A percentile compares a stretch with the other conserved stretches of the same genome.
Conservation (phyloP, 768 basidiomycete species). For the Boletus tylopilopsis region DNA sequence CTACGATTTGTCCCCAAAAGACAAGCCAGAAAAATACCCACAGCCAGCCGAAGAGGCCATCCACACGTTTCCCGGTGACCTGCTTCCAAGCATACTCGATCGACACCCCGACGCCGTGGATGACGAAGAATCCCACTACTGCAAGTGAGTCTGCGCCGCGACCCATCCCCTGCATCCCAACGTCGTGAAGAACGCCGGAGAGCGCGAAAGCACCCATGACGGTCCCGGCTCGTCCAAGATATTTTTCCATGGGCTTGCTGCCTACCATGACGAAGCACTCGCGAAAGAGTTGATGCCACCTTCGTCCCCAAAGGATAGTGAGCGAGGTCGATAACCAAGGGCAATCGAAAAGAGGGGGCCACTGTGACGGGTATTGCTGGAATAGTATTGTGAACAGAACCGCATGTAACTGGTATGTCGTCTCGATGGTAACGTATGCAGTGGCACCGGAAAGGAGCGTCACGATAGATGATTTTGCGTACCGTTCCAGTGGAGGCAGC, state of each 20-base stretch:
- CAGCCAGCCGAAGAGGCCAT: slow-evolving; percentile 45
- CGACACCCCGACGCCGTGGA: slow-evolving; percentile 50
- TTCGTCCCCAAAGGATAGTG: slow-evolving; percentile 54
- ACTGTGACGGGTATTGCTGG: slow-evolving; percentile 46
- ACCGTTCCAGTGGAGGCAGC: slow-evolving; percentile 31
- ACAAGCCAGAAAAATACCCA: slow-evolving; percentile 52
- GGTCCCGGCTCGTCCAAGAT: slow-evolving; percentile 46
- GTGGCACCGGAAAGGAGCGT: slow-evolving; percentile 41
- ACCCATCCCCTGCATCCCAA: slow-evolving; percentile 57
- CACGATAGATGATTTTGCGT: slow-evolving; percentile 42
- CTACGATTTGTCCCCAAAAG: slow-evolving; percentile 43
- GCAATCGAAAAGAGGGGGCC: slow-evolving; percentile 60
- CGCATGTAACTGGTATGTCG: slow-evolving; percentile 39
- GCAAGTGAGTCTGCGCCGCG: slow-evolving; percentile 42
- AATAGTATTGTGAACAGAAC: slow-evolving; percentile 45
- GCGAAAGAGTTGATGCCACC: slow-evolving; percentile 72
- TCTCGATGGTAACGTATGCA: slow-evolving; percentile 45
- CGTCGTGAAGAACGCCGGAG: slow-evolving; percentile 59
- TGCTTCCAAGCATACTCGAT: slow-evolving; percentile 47
- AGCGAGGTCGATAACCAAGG: slow-evolving; percentile 60
- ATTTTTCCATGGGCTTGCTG: slow-evolving; percentile 36
- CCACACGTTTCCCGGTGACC: slow-evolving; percentile 42
- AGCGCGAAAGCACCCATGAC: slow-evolving; percentile 57
- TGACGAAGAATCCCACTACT: slow-evolving; percentile 51
- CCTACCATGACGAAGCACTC: slow-evolving; percentile 54